These are phyloP conservation scores for Gossypium sturtianum DNA, from an alignment of 345 rosid genomes.

Conservation along the genomic window DNA sequence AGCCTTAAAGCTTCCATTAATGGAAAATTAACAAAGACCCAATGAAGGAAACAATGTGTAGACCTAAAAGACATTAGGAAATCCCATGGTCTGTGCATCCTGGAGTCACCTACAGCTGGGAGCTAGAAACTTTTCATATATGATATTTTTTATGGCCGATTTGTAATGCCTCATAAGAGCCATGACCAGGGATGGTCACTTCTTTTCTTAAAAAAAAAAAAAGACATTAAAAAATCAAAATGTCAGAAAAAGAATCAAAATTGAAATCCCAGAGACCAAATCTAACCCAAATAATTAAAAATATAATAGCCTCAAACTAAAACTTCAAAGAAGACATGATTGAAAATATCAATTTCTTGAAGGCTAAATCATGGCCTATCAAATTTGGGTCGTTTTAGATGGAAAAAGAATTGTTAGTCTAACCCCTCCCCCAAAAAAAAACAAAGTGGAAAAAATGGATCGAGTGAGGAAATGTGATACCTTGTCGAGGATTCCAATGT, in stretches of 20 bases:
- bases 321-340: background rate
- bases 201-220: too few species aligned
- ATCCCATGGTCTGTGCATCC: too few species aligned
- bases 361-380: background rate
- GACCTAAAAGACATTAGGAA: background rate
- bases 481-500: background rate
- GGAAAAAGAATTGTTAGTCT: background rate
- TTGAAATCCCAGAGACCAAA: conserved; percentile 7
- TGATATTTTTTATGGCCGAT: too few species aligned
- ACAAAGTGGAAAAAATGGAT: background rate
- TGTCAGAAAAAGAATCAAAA: background rate
- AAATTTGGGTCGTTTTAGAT: conserved; percentile 1
- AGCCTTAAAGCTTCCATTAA: background rate
- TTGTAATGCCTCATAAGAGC: too few species aligned
- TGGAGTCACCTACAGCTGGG: too few species aligned
- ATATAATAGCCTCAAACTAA: background rate
- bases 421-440: background rate
- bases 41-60: background rate
- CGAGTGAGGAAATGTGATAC: background rate
- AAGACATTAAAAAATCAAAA: background rate
- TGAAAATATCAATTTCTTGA: background rate
- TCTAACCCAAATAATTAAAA: conserved; percentile 6
- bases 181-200: too few species aligned
- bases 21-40: background rate
- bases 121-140: too few species aligned